Base-by-base conservation (phyloP, 2,329 filamentous ascomycete genomes). In the Colletotrichum sp. region DNA sequence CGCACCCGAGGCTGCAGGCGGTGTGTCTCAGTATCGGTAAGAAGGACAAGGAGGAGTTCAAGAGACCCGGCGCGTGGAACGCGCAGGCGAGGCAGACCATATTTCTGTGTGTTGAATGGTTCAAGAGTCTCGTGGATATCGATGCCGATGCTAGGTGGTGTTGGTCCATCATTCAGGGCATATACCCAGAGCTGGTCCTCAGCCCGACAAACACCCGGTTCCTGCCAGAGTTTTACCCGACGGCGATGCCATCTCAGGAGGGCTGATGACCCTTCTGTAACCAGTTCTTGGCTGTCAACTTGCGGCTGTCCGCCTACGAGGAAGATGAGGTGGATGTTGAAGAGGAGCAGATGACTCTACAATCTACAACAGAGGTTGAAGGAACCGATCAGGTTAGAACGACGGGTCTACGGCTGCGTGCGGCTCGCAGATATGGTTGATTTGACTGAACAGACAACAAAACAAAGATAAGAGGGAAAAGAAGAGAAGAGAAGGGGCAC, bases 71-170 rank as follows among this genome's bases (percentile, higher is more conserved):
- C 28, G 59, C 32, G 26, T 61, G 87, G 18, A 87, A 91, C 63
- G 85, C 85, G n/a, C 81, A 83, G 6, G 83, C 88, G 28, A n/a
- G 28, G 13, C 26, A 61, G 78, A 92, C 89, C 16, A 85, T 89
- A 2, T 81, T 83, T 6, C 79, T 91, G 65, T 91, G 91, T 81
- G 81, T 92, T 65, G 89, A 92, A 74, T 93, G 91, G 91, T 84
- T 93, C 67, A 82, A 87, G 64, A 91, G 93, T 79, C 84, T 93
- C 77, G 89, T 87, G 79, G 86, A 84, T 68, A 85, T 88, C 30
- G 91, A 93, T 79, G 84, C 85, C 1, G 88, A 90, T 18, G 90
- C 91, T 5, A 83, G 84, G 34, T 92, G 91, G 90, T 89, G 88
- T 76, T 92, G 90, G 90, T 84, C 83, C 39, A 83, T 92, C 26